phyloP scores from a whole-genome alignment of 176 grass and related monocot species.

The Raddia distichophylla region DNA sequence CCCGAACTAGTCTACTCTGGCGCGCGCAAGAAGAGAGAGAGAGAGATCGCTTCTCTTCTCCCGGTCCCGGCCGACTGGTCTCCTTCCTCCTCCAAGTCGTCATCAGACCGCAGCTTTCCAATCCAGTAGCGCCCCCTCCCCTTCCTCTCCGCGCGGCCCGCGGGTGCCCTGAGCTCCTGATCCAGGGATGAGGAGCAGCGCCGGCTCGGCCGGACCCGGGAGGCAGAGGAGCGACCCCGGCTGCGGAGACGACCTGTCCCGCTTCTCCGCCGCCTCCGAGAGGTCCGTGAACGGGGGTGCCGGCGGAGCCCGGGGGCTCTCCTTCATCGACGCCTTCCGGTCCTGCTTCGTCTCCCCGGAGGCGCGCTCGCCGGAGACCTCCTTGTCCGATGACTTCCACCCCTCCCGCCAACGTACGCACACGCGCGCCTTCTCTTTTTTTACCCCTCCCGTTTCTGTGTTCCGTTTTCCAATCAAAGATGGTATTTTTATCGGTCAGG shows the following conservation, averaged over 20 bases:
- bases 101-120: constrained; percentile 33
- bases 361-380: constrained; percentile 38
- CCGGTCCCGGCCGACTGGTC: not conserved
- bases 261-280: constrained; percentile 19
- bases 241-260: constrained; percentile 14
- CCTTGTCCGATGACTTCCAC: constrained; percentile 47
- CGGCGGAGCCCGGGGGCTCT: constrained; percentile 8
- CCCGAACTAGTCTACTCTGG: constrained; percentile 34
- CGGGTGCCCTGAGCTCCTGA: not conserved
- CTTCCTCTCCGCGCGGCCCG: constrained; percentile 11
- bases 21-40: not conserved
- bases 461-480: not conserved
- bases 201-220: not conserved
- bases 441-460: not conserved
- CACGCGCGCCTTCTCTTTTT: not conserved
- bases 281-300: constrained; percentile 10
- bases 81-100: not conserved
- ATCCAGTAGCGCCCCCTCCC: not conserved
- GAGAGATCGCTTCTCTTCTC: not conserved
- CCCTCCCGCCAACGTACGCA: constrained; percentile 40
- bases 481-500: constrained; percentile 7
- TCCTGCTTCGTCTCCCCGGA: constrained; percentile 66
- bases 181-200: constrained; percentile 23
- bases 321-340: constrained; percentile 52
- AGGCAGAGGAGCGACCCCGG: not conserved